Evolutionary conservation across 2,329 filamentous ascomycete genomes (phyloP), one percentile per base, ranked within the genome.

Genomic region (Paecilomyces dactylethromorphus): DNA sequence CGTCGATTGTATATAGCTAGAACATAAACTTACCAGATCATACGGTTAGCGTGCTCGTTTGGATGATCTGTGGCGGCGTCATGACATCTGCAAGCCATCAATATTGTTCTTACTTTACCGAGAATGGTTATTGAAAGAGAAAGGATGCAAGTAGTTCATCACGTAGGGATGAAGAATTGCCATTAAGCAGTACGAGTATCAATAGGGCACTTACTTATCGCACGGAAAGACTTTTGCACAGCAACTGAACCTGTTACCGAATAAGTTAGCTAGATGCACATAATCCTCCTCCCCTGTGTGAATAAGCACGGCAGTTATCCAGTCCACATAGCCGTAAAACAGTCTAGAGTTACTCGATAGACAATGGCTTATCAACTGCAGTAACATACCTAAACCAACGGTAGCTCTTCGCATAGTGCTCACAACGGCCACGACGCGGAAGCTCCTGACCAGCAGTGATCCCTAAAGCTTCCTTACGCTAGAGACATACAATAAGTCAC

Each of bases 31-130:
- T 73, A 80, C 78, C 89, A 93, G 35, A 93, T 85, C 89, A 94
- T 94, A 54, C 90, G 81, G 67, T 88, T 91, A 7, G 91, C 91
- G 81, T 90, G 91, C 75, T 94, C 91, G 63, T 90, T 87, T 7
- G 83, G 77, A 75, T 95, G 91, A 55, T 88, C 86, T 65, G 86
- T 84, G 10, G 76, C 81, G 15, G 77, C 81, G 70, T 94, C 90
- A 68, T 95, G 91, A 74, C 91, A 95, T 76, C 82, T 84, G 68
- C 3, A 21, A 18, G 12, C 22, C 24, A 53, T 63, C 53, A 65
- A 58, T 49, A 56, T 54, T 13, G 29, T 26, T 52, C 10, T 15
- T 3, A 11, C 26, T 29, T 26, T 35, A 31, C 15, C 12, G 24
- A 18, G 55, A 33, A 15, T 15, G 21, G 12, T 24, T 1, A 21